phyloP scores from a whole-genome alignment of 129 eudicot species.

The Lactuca saligna region DNA sequence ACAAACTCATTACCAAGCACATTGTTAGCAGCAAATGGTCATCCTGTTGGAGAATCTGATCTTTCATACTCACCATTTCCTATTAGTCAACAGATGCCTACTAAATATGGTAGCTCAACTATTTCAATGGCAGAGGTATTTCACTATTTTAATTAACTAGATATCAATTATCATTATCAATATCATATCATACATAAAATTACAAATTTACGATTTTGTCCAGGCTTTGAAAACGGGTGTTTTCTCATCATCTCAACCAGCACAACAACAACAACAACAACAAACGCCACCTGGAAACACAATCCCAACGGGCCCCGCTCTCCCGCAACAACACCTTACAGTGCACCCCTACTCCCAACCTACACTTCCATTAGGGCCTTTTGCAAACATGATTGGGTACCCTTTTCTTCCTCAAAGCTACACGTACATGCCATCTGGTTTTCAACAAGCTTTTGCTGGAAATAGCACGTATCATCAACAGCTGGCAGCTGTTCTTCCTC shows the following conservation, averaged over 20 bases:
- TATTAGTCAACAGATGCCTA: constrained; percentile 55
- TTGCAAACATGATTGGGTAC: constrained; percentile 76
- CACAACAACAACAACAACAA: constrained; percentile 64
- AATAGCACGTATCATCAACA: constrained; percentile 83
- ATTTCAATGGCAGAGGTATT: constrained; percentile 82
- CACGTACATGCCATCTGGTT: constrained; percentile 88
- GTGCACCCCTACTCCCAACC: constrained; percentile 86
- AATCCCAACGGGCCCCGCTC: constrained; percentile 67
- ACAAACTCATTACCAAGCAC: constrained; percentile 66
- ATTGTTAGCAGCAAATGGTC: constrained; percentile 64
- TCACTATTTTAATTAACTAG: not conserved
- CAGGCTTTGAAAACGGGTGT: constrained; percentile 78
- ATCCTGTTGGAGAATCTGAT: constrained; percentile 72
- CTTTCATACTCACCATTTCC: constrained; percentile 78
- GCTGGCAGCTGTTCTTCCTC: constrained; percentile 70
- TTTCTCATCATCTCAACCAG: constrained; percentile 62
- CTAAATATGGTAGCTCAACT: constrained; percentile 66
- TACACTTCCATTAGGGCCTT: constrained; percentile 79
- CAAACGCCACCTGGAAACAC: constrained; percentile 63
- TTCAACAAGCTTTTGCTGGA: constrained; percentile 86
- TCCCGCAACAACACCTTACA: constrained; percentile 83
- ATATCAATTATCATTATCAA: not conserved
- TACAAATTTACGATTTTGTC: constrained; percentile 1
- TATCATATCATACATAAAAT: not conserved
- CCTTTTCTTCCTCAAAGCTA: constrained; percentile 84